A percentile compares a stretch with the other conserved stretches of the same genome.
Evolutionary conservation across 2,329 filamentous ascomycete genomes (phyloP).

Genomic region (Beauveria sp.): DNA sequence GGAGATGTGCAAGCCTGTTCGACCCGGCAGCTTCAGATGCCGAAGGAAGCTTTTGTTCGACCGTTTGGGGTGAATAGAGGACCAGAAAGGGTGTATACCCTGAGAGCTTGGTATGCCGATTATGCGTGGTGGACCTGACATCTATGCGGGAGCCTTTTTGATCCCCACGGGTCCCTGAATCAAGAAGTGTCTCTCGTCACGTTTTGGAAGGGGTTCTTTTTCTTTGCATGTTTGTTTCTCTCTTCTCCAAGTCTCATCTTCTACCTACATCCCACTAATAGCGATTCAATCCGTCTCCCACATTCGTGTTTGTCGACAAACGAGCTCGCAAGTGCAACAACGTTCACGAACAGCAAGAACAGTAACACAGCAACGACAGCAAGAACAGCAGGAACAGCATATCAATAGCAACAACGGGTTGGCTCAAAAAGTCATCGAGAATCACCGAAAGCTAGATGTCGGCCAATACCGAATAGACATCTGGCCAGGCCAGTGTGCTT

Average conservation of each 20-base stretch:
- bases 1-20: neutral
- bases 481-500: slow-evolving; percentile 7
- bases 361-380: neutral
- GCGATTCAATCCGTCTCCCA: neutral
- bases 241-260: neutral
- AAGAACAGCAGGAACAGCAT: no score
- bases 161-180: slow-evolving; percentile 6
- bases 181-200: neutral
- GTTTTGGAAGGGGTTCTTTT: neutral
- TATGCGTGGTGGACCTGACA: slow-evolving; percentile 5
- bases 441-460: neutral
- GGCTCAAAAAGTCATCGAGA: no score
- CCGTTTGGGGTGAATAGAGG: neutral
- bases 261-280: neutral
- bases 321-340: neutral
- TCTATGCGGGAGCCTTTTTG: neutral
- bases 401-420: no score
- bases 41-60: neutral
- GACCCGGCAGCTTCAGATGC: neutral
- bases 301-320: neutral
- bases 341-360: neutral
- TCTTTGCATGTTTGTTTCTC: neutral
- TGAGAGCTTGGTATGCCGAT: slow-evolving; percentile 4
- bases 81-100: neutral
- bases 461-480: neutral